A percentile compares a stretch with the other conserved stretches of the same genome.
phyloP scores from a whole-genome alignment of 2,329 filamentous ascomycete species.

The Xylaria sp. region DNA sequence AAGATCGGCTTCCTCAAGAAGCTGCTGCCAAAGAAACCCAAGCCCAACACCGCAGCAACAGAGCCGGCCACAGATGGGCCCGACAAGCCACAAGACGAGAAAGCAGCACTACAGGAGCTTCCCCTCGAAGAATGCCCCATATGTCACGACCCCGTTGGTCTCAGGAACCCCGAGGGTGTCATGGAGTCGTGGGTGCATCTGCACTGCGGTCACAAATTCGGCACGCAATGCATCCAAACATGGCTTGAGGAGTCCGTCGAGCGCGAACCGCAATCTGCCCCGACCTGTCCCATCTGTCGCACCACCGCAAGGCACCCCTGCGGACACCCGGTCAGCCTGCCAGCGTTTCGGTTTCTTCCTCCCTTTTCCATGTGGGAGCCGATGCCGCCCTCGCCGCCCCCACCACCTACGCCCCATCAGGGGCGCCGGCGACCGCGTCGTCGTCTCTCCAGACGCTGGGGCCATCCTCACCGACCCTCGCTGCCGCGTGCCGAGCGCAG shows the following conservation, averaged over 20 bases:
- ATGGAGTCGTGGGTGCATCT: constrained; percentile 55
- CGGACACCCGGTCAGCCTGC: constrained; percentile 45
- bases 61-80: constrained; percentile 16
- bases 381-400: constrained; percentile 29
- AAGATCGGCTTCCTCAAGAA: constrained; percentile 46
- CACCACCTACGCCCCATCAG: not conserved
- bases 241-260: constrained; percentile 54
- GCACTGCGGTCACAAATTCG: constrained; percentile 58
- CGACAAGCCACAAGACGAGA: constrained; percentile 35
- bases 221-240: constrained; percentile 56
- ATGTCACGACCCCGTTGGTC: constrained; percentile 56
- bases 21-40: constrained; percentile 37
- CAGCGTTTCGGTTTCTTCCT: constrained; percentile 25
- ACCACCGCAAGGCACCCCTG: constrained; percentile 48
- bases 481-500: constrained; percentile 14
- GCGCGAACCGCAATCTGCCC: constrained; percentile 48
- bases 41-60: constrained; percentile 11
- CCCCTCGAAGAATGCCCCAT: constrained; percentile 55
- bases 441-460: constrained; percentile 30
- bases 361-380: constrained; percentile 15
- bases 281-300: constrained; percentile 57
- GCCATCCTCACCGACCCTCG: constrained; percentile 24
- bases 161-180: constrained; percentile 52
- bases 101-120: constrained; percentile 4
- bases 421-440: constrained; percentile 24